These are phyloP conservation scores for Achaetomium macrosporum DNA, from an alignment of 2,329 filamentous ascomycete species.

Conservation along the genomic window DNA sequence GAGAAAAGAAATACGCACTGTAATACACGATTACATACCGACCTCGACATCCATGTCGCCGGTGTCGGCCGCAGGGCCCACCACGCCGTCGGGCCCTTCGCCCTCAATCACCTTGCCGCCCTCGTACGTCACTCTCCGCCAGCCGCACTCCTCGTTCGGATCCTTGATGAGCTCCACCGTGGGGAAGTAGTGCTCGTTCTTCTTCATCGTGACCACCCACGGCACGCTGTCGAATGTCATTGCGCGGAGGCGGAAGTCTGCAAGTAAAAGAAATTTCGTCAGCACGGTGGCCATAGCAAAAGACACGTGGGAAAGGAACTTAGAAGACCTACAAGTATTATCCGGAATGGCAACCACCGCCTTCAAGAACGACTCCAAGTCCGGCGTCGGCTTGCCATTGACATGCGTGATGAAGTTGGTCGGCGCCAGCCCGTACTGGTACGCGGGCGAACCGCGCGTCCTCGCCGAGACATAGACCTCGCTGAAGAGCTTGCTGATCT, in stretches of 20 bases:
- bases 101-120: conserved; percentile 47
- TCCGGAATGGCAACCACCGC: conserved; percentile 86
- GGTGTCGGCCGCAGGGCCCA: conserved; percentile 35
- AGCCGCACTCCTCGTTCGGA: conserved; percentile 51
- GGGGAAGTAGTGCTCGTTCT: conserved; percentile 93
- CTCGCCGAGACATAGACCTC: conserved; percentile 93
- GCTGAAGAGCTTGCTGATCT: conserved; percentile 93
- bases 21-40: neutral
- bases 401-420: conserved; percentile 98
- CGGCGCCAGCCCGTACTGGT: conserved; percentile 85
- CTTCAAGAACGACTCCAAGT: conserved; percentile 72
- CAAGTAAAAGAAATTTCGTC: neutral
- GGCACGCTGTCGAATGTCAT: conserved; percentile 98
- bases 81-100: conserved; percentile 48
- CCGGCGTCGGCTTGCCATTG: conserved; percentile 78
- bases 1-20: too few relatives aligned
- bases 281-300: neutral
- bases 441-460: conserved; percentile 74
- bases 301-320: neutral
- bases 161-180: conserved; percentile 67
- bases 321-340: conserved; percentile 68
- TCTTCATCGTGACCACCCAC: conserved; percentile 99
- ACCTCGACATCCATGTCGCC: conserved; percentile 23
- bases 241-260: conserved; percentile 91
- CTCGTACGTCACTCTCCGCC: conserved; percentile 59